These are phyloP conservation scores for Jatropha curcas DNA, from an alignment of 345 rosid species.

Conservation along the genomic window DNA sequence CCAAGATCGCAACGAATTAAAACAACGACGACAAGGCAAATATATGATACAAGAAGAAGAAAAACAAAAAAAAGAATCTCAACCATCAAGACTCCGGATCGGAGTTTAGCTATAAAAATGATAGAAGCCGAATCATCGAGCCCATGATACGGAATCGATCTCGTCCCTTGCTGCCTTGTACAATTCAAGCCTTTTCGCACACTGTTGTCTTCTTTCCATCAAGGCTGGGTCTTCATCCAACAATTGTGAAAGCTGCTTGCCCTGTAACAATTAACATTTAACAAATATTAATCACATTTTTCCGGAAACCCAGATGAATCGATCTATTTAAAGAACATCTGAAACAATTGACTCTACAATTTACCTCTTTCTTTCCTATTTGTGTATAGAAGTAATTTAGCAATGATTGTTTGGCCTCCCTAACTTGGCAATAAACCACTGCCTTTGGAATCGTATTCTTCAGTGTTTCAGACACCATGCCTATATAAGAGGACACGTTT, in stretches of 20 bases:
- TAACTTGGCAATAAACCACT: conserved; percentile 42
- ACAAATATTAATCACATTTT: not conserved
- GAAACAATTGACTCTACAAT: not conserved
- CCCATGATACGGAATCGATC: conserved; percentile 44
- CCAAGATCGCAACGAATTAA: not conserved
- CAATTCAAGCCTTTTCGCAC: conserved; percentile 38
- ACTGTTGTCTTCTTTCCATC: conserved; percentile 43
- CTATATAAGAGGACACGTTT: conserved; percentile 36
- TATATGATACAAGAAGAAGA: not conserved
- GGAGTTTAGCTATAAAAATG: not conserved
- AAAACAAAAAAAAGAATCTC: conserved; percentile 12
- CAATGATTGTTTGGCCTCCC: conserved; percentile 39
- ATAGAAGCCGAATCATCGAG: conserved; percentile 23
- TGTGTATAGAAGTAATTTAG: conserved; percentile 36
- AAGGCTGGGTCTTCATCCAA: conserved; percentile 44
- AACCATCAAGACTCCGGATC: not conserved
- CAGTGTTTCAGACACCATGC: conserved; percentile 41
- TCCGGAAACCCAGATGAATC: not conserved
- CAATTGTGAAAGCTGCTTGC: conserved; percentile 33
- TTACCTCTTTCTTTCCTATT: conserved; percentile 42
- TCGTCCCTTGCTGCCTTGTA: conserved; percentile 47
- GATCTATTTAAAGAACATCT: no score
- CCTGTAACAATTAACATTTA: conserved; percentile 28
- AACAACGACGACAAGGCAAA: not conserved
- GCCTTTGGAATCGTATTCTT: conserved; percentile 39